phyloP scores from a whole-genome alignment of 164 flowering plant species.

The Chimonanthus praecox region DNA sequence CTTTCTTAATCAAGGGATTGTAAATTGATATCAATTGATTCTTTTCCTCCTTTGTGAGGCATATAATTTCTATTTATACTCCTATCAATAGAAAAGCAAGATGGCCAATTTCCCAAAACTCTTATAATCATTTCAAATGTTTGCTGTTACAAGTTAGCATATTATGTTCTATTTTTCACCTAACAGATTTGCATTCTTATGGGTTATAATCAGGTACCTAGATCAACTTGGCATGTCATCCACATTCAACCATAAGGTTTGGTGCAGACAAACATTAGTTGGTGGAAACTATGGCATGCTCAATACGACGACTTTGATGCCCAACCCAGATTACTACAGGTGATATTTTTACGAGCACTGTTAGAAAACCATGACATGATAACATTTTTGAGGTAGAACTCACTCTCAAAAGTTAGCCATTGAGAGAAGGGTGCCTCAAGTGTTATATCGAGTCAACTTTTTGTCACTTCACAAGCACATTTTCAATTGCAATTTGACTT shows the following conservation, averaged over 20 bases:
- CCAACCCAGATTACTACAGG: slow-evolving; percentile 79
- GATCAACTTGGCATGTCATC: slow-evolving; percentile 75
- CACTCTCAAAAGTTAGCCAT: too few species aligned
- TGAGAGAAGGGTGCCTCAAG: too few species aligned
- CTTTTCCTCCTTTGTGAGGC: too few species aligned
- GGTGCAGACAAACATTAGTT: slow-evolving; percentile 60
- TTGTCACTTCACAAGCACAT: background rate
- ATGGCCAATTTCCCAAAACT: too few species aligned
- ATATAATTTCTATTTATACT: too few species aligned
- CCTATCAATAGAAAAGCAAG: too few species aligned
- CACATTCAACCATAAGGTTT: slow-evolving; percentile 46
- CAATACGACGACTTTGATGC: slow-evolving; percentile 49
- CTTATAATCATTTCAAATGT: background rate
- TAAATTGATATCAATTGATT: too few species aligned
- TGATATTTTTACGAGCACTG: slow-evolving; percentile 5
- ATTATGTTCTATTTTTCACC: background rate
- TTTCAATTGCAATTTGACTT: background rate
- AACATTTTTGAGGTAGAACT: too few species aligned
- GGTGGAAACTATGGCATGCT: slow-evolving; percentile 80
- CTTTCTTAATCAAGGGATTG: background rate
- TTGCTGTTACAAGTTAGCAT: background rate
- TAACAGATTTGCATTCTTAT: too few species aligned
- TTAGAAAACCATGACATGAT: too few species aligned
- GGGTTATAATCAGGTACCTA: slow-evolving; percentile 44
- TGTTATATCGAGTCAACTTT: too few species aligned